Evolutionary conservation across 805 yeast genomes (phyloP).

Genomic region (Komagataella pseudopastoris): DNA sequence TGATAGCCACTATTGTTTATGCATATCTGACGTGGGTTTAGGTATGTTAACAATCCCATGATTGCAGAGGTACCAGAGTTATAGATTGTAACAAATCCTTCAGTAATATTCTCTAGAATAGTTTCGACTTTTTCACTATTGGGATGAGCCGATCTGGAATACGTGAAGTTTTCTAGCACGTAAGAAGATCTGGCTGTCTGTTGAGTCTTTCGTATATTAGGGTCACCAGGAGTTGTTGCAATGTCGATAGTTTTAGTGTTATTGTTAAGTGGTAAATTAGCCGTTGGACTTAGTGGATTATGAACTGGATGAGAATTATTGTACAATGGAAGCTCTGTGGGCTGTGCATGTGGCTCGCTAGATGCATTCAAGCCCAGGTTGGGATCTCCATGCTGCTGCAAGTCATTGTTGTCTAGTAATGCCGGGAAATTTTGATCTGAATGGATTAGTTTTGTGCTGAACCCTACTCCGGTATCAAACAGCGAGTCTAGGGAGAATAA

Average conservation of each 20-base stretch:
- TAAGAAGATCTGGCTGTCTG: slow-evolving; percentile 4
- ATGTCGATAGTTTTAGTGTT: background rate
- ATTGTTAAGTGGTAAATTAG: background rate
- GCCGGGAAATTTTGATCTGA: slow-evolving; percentile 17
- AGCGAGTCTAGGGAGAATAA: background rate
- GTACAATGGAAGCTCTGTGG: background rate
- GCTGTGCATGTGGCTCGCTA: background rate
- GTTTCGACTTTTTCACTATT: slow-evolving; percentile 33
- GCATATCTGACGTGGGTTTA: slow-evolving; percentile 29
- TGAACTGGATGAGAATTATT: background rate
- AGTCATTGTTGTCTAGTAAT: slow-evolving; percentile 1
- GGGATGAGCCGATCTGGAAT: slow-evolving; percentile 31
- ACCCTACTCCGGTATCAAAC: slow-evolving; percentile 12
- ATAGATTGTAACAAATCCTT: slow-evolving; percentile 31
- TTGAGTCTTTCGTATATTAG: background rate
- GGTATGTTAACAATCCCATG: slow-evolving; percentile 30
- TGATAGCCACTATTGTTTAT: slow-evolving; percentile 35
- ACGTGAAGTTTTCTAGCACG: slow-evolving; percentile 15
- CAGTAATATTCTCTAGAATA: slow-evolving; percentile 28
- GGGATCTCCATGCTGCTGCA: background rate
- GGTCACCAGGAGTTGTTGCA: background rate
- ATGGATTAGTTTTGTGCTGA: slow-evolving; percentile 21
- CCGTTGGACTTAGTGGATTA: background rate
- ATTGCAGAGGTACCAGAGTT: slow-evolving; percentile 39
- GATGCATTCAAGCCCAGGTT: background rate